Conservation (phyloP, 495 filamentous ascomycete species). For the Aeminium ludgeri region DNA sequence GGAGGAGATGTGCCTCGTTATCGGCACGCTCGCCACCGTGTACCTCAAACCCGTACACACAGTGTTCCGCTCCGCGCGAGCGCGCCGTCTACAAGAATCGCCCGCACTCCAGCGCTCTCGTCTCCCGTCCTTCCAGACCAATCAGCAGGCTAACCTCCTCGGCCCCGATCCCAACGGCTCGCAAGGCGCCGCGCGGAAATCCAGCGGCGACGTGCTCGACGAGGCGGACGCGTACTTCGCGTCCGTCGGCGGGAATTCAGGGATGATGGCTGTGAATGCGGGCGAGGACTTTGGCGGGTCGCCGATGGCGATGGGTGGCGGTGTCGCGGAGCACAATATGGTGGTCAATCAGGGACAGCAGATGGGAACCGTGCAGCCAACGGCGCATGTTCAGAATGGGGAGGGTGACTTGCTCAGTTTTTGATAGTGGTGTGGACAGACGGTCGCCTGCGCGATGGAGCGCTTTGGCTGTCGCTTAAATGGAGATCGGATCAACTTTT, state of each 20-base stretch:
- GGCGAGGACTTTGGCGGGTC: slow-evolving; percentile 28
- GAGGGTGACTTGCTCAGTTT: slow-evolving; percentile 18
- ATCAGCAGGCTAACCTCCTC: slow-evolving; percentile 12
- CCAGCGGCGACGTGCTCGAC: slow-evolving; percentile 52
- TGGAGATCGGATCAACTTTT: too few relatives aligned
- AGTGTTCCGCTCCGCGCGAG: slow-evolving; percentile 84
- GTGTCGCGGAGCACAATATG: slow-evolving; percentile 28
- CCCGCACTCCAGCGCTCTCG: slow-evolving; percentile 65
- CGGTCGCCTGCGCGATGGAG: too few relatives aligned
- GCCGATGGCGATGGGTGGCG: slow-evolving; percentile 21
- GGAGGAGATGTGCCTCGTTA: slow-evolving; percentile 92
- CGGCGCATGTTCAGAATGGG: slow-evolving; percentile 11
- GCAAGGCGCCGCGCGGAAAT: slow-evolving; percentile 15
- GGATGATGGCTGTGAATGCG: slow-evolving; percentile 47
- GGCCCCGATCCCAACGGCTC: slow-evolving; percentile 7
- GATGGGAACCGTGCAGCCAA: slow-evolving; percentile 39
- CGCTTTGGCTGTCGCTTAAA: too few relatives aligned
- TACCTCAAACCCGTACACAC: slow-evolving; percentile 96
- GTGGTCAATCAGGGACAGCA: slow-evolving; percentile 54
- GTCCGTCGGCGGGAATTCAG: slow-evolving; percentile 49
- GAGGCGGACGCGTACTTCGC: slow-evolving; percentile 81
- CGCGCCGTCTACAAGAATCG: slow-evolving; percentile 55
- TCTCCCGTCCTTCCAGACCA: slow-evolving; percentile 29
- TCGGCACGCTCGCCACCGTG: slow-evolving; percentile 90
- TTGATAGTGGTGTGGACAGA: too few relatives aligned